Evolutionary conservation across 371 early-diverging fungal species (phyloP).

Genomic region (Apophysomyces variabilis): DNA sequence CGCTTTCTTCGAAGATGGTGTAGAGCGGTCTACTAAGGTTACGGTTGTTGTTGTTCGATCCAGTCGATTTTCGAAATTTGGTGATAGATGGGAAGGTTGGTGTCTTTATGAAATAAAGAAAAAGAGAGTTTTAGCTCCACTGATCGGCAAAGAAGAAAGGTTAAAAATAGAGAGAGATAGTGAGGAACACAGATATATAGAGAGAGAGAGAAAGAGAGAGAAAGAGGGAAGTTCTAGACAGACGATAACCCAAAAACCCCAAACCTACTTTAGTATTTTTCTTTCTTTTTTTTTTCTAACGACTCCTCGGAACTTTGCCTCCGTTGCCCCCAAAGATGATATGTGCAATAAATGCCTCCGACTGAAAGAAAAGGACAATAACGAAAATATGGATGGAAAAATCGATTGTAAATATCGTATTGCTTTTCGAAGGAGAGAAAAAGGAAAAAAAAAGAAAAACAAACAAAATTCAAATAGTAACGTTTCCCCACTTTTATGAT

Average conservation of each 20-base stretch:
- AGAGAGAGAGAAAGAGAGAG: not conserved
- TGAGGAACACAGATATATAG: not conserved
- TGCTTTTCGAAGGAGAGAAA: no score
- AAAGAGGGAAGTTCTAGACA: slow-evolving; percentile 5
- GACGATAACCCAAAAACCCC: not conserved
- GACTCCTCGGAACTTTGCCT: not conserved
- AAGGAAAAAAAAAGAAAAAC: no score
- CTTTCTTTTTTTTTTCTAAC: no score
- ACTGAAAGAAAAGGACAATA: no score
- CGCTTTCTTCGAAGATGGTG: slow-evolving; percentile 50
- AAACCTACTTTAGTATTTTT: not conserved
- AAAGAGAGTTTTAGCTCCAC: not conserved
- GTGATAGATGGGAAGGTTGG: not conserved
- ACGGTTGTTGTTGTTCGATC: slow-evolving; percentile 26
- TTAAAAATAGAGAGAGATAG: not conserved
- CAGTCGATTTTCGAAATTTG: slow-evolving; percentile 17
- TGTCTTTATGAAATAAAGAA: slow-evolving; percentile 1
- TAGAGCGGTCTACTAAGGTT: slow-evolving; percentile 25
- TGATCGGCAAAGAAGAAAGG: not conserved
- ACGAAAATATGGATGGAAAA: no score
- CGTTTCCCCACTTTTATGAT: no score
- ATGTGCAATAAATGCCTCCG: not conserved
- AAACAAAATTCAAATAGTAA: no score
- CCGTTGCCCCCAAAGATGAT: not conserved
- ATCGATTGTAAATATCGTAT: no score